Evolutionary conservation across 2,329 filamentous ascomycete genomes (phyloP), one percentile per base, ranked within the genome.

Genomic region (Amauroascus niger): DNA sequence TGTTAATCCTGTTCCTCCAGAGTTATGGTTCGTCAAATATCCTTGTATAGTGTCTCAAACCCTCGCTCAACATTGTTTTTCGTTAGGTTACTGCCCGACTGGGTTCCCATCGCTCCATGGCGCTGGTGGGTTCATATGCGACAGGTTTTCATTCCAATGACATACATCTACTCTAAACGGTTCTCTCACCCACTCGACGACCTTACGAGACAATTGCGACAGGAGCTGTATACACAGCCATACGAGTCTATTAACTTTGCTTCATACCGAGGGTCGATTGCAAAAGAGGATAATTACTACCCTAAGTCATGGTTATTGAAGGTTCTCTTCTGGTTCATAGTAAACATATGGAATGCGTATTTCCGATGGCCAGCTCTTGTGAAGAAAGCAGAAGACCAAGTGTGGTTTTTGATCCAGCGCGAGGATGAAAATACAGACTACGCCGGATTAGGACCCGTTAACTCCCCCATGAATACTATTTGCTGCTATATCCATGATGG

Each of bases 91-190:
- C 73, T 96, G 2, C 90, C 90, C 0, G 87, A 95, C 67, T 95
- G 88, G 88, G 79, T 88, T 2, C 90, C 90, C 0, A 79, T 95
- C 64, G 83, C 88, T 4, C 91, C 91, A 0, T 95, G 89, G 88
- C 77, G 88, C 60, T 96, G 91, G 90, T 96, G 90, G 91, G 87
- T 97, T 63, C 93, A 98, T 63, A 96, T 96, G 69, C 88, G 93
- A n/a, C 83, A 87, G 70, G 90, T 98, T n/a, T 95, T 91, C 64
- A 68, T 95, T 47, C 86, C 90, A 4, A 96, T 97, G 88, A 83
- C 86, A 0, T 96, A 86, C 65, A 70, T 97, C 40, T 95, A 86
- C 74, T 95, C 89, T 0, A 88, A 86, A 73, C 78, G 78, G 58
- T 96, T 88, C 82, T 79, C 77, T 26, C 86, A 85, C 59, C 86